Evolutionary conservation across 306 rosid genomes (phyloP), one percentile per base, ranked within the genome.

Genomic region (Quercus robur): DNA sequence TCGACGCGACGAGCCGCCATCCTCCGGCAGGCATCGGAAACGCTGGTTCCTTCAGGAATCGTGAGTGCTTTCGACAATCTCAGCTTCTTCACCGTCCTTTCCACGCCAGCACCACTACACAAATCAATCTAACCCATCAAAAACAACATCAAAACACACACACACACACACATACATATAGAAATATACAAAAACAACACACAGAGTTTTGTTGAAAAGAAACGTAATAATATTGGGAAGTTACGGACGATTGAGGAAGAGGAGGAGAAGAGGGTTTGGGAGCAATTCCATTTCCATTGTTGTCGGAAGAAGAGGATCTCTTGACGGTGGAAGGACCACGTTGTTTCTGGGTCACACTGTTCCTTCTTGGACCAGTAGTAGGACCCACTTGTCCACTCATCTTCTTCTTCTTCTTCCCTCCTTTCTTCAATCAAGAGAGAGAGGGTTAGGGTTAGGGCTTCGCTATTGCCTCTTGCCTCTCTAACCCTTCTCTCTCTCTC

Each of bases 1-100:
- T 90, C 84, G 31, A 95, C 94, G 15, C 97, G 99, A 31, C 99
- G 94, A 72, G 97, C 92, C 20, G 99, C 91, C 99, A 95, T 95
- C 19, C 98, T 72, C 25, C 98, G 85, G 61, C 99, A 95, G 3
- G 99, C 98, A 41, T 95, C 98, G 11, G 91, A 95, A 46, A 93
- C 94, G n/a, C 94, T 89, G 3, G 98, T 93, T 74, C 88, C 94
- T 71, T 95, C 99, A 0, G 98, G 91, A 79, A 95, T 95, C 10
- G 99, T 95, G 23, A 93, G 97, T 26, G 99, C 99, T 84, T 91
- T 95, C 1, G 94, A 85, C 72, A 93, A 74, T 75, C 93, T 80
- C 63, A 95, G 98, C 93, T 89, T 95, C 93, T 85, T 93, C 75
- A 95, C 99, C 3, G 98, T 93, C 90, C 97, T 95, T 78, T 93